These are phyloP conservation scores for Mycosphaerelloides madeirae DNA, from an alignment of 2,329 filamentous ascomycete species.

Conservation along the genomic window DNA sequence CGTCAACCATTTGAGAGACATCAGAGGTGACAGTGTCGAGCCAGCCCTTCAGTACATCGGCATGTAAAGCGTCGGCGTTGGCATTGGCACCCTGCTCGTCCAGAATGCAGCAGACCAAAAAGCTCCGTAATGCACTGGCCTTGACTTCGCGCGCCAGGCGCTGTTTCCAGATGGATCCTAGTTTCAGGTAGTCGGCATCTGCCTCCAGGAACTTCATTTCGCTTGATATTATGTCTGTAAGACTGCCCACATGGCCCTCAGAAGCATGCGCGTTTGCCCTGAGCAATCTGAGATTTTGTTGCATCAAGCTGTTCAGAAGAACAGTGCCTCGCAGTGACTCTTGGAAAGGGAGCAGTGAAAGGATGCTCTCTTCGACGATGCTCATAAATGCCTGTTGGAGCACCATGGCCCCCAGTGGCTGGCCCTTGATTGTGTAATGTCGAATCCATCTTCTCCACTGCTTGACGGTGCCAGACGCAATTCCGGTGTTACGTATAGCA, in stretches of 20 bases:
- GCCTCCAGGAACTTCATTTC: slow-evolving; percentile 85
- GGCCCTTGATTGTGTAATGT: slow-evolving; percentile 72
- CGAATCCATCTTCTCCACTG: slow-evolving; percentile 86
- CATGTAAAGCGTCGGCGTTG: slow-evolving; percentile 45
- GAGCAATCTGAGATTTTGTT: slow-evolving; percentile 26
- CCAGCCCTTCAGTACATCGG: slow-evolving; percentile 76
- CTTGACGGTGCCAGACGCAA: slow-evolving; percentile 60
- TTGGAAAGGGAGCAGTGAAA: slow-evolving; percentile 21
- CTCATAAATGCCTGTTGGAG: slow-evolving; percentile 84
- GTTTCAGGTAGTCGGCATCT: slow-evolving; percentile 80
- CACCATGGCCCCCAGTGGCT: slow-evolving; percentile 85
- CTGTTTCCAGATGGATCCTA: slow-evolving; percentile 83
- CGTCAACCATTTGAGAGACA: slow-evolving; percentile 74
- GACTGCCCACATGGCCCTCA: slow-evolving; percentile 48
- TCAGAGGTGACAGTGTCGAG: slow-evolving; percentile 78
- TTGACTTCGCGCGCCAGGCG: slow-evolving; percentile 81
- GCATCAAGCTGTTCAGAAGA: slow-evolving; percentile 29
- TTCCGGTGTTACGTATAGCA: slow-evolving; percentile 75
- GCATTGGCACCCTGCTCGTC: slow-evolving; percentile 66
- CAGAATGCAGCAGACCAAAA: slow-evolving; percentile 76
- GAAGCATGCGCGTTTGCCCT: slow-evolving; percentile 9
- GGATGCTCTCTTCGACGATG: slow-evolving; percentile 53
- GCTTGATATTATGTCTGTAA: slow-evolving; percentile 70
- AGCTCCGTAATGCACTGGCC: slow-evolving; percentile 73
- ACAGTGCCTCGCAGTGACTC: slow-evolving; percentile 15